phyloP scores from a whole-genome alignment of 1,284 basidiomycete species.

The Rhodotorula glutinis region DNA sequence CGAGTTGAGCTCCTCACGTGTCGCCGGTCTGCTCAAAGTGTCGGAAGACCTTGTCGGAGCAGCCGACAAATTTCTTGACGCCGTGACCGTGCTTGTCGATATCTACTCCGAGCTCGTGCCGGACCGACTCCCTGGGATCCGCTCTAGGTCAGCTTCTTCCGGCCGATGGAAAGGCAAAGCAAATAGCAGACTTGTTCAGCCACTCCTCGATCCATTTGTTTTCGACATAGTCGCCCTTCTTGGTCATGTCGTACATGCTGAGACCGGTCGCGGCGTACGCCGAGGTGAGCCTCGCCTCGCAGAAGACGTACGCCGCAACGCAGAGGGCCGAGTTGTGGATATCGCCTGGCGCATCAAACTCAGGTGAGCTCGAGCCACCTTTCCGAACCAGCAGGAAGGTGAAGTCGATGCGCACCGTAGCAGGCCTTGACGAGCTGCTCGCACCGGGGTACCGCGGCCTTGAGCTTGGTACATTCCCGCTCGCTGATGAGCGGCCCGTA shows the following conservation, averaged over 20 bases:
- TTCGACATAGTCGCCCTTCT: slow-evolving; percentile 41
- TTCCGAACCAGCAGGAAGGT: no score
- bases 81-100: slow-evolving; percentile 28
- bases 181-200: slow-evolving; percentile 33
- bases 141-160: background rate
- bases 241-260: slow-evolving; percentile 41
- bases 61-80: slow-evolving; percentile 40
- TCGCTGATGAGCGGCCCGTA: slow-evolving; percentile 35
- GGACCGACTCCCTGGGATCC: slow-evolving; percentile 19
- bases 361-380: no score
- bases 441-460: slow-evolving; percentile 32
- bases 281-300: slow-evolving; percentile 40
- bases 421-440: slow-evolving; percentile 38
- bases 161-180: background rate
- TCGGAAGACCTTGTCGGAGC: slow-evolving; percentile 37
- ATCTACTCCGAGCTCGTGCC: slow-evolving; percentile 41
- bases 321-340: slow-evolving; percentile 32
- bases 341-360: no score
- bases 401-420: slow-evolving; percentile 15
- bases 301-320: slow-evolving; percentile 37
- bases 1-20: slow-evolving; percentile 25
- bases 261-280: slow-evolving; percentile 33
- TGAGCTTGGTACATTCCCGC: slow-evolving; percentile 35
- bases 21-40: slow-evolving; percentile 39
- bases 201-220: slow-evolving; percentile 37